Conservation (phyloP, 306 rosid genomes). For the Echinosophora koreensis region DNA sequence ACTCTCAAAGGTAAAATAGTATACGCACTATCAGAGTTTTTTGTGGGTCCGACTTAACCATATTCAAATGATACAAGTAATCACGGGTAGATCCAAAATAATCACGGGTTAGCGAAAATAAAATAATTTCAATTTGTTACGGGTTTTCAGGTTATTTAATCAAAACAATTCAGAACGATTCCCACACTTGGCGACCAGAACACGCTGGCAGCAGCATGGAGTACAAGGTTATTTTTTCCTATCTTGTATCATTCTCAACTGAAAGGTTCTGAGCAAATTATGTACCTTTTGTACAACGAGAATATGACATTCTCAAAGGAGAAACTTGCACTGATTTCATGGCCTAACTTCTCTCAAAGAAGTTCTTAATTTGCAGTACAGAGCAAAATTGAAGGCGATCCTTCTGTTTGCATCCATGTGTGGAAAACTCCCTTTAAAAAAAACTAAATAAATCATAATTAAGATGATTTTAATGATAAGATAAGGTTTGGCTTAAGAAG, state of each 20-base stretch:
- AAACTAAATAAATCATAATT: too few relatives aligned
- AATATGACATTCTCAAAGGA: too few relatives aligned
- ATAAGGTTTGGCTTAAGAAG: too few relatives aligned
- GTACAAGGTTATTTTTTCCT: not conserved
- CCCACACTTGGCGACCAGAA: not conserved
- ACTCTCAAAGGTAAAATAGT: not conserved
- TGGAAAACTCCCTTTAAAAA: not conserved
- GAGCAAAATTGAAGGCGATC: not conserved
- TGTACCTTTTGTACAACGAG: not conserved
- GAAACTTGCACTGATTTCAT: not conserved
- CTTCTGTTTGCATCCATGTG: not conserved
- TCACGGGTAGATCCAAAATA: conserved; percentile 47
- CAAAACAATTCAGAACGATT: conserved; percentile 26
- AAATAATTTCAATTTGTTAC: conserved; percentile 38
- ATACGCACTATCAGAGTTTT: not conserved
- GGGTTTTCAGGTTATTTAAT: conserved; percentile 38
- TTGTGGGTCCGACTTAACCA: conserved; percentile 37
- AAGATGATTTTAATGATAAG: too few relatives aligned
- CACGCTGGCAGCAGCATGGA: not conserved
- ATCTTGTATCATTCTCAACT: too few relatives aligned
- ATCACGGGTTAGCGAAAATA: conserved; percentile 52
- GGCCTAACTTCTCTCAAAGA: not conserved
- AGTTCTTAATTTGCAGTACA: not conserved
- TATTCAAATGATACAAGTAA: conserved; percentile 19
- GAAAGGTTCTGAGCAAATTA: too few relatives aligned